Percentiles rank a stretch among this genome's conserved stretches.
Evolutionary conservation across 2,329 filamentous ascomycete species (phyloP).

Genomic region (Penicillium sclerotiorum): DNA sequence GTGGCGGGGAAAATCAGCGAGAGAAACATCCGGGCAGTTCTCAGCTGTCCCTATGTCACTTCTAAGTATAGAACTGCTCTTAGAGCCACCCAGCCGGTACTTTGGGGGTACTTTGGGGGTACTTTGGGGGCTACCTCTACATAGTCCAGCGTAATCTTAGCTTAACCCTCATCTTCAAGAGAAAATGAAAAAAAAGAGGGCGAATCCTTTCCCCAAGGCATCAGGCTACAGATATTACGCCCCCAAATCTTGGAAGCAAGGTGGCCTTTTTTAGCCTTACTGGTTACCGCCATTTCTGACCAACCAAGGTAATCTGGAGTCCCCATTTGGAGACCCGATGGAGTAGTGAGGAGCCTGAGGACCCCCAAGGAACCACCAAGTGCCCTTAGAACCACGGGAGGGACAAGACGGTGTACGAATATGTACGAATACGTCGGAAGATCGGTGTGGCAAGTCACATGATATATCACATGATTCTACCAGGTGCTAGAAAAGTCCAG

Average conservation of each 20-base stretch:
- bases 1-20: constrained; percentile 10
- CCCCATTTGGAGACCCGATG: neutral
- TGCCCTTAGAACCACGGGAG: too few relatives aligned
- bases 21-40: neutral
- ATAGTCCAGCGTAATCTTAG: too few relatives aligned
- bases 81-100: neutral
- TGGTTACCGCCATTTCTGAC: constrained; percentile 9
- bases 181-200: too few relatives aligned
- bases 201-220: too few relatives aligned
- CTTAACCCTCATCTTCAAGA: too few relatives aligned
- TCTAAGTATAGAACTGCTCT: constrained; percentile 23
- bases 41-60: constrained; percentile 7
- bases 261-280: constrained; percentile 1
- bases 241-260: constrained; percentile 1
- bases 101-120: constrained; percentile 5
- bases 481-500: constrained; percentile 4
- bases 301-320: neutral
- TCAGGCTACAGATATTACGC: neutral
- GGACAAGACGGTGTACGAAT: too few relatives aligned
- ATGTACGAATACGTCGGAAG: too few relatives aligned
- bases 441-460: constrained; percentile 4
- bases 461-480: neutral
- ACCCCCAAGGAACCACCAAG: too few relatives aligned
- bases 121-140: too few relatives aligned
- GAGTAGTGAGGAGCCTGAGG: too few relatives aligned